Conservation (phyloP, 306 rosid species). For the Oxytropis ochrocephala region DNA sequence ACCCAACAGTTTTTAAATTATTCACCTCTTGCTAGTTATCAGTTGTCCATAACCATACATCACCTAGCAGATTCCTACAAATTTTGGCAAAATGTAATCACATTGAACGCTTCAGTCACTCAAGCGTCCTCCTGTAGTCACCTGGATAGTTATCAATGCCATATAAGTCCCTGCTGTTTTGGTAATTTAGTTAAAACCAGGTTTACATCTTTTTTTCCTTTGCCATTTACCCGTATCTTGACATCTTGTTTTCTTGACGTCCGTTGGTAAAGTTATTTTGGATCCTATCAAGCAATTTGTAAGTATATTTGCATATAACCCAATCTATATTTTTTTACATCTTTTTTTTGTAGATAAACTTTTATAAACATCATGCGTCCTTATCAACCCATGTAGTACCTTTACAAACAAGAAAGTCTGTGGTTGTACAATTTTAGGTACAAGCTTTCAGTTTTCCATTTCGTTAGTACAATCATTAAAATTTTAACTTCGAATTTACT, state of each 20-base stretch:
- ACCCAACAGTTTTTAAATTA: slow-evolving; percentile 33
- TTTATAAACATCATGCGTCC: too few species aligned
- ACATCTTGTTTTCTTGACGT: background rate
- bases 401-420: too few species aligned
- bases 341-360: background rate
- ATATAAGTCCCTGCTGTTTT: slow-evolving; percentile 12
- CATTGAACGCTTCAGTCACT: background rate
- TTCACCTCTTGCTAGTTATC: slow-evolving; percentile 25
- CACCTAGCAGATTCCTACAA: slow-evolving; percentile 27
- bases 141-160: slow-evolving; percentile 28
- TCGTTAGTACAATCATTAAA: too few species aligned
- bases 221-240: background rate
- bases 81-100: slow-evolving; percentile 36
- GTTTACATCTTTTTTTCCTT: background rate
- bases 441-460: too few species aligned
- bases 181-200: background rate
- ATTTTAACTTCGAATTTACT: too few species aligned
- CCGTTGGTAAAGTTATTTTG: background rate
- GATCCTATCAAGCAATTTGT: background rate
- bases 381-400: too few species aligned
- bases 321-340: background rate
- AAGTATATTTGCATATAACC: background rate
- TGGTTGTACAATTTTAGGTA: too few species aligned
- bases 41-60: slow-evolving; percentile 21
- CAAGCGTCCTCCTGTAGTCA: slow-evolving; percentile 20